Evolutionary conservation across 345 rosid genomes (phyloP).

Genomic region (Eucalyptus globulus): DNA sequence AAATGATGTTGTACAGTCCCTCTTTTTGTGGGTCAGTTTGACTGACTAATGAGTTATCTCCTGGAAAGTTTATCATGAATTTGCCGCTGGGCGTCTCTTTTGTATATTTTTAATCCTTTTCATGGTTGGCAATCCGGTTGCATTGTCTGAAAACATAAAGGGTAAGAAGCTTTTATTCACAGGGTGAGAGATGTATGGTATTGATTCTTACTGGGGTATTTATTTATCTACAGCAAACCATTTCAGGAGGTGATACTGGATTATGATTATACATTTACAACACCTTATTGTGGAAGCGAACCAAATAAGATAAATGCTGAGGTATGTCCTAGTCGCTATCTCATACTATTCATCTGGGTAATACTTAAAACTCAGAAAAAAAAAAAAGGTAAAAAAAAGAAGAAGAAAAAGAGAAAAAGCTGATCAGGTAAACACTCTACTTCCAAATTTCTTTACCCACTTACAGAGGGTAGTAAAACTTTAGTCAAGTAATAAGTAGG

Average conservation of each 20-base stretch:
- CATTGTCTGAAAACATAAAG: neutral
- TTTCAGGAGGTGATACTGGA: conserved; percentile 86
- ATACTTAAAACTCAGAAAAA: neutral
- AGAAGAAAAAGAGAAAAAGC: neutral
- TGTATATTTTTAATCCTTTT: neutral
- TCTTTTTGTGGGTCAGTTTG: neutral
- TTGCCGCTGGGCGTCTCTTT: neutral
- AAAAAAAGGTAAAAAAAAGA: neutral
- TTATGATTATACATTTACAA: conserved; percentile 95
- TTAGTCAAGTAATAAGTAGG: neutral
- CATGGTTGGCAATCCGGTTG: neutral
- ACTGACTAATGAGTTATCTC: neutral
- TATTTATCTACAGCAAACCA: conserved; percentile 67
- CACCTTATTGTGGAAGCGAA: conserved; percentile 86
- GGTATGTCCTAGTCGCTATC: conserved; percentile 13
- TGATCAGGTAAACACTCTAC: neutral
- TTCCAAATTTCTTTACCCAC: neutral
- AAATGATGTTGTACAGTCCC: neutral
- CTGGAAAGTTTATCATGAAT: neutral
- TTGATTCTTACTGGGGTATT: neutral
- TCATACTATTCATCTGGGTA: neutral
- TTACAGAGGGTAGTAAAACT: neutral
- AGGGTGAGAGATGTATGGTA: neutral
- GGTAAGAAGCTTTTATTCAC: neutral
- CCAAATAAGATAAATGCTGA: conserved; percentile 22